Evolutionary conservation across 2,329 filamentous ascomycete species (phyloP).

Genomic region (Lachnellula arida): DNA sequence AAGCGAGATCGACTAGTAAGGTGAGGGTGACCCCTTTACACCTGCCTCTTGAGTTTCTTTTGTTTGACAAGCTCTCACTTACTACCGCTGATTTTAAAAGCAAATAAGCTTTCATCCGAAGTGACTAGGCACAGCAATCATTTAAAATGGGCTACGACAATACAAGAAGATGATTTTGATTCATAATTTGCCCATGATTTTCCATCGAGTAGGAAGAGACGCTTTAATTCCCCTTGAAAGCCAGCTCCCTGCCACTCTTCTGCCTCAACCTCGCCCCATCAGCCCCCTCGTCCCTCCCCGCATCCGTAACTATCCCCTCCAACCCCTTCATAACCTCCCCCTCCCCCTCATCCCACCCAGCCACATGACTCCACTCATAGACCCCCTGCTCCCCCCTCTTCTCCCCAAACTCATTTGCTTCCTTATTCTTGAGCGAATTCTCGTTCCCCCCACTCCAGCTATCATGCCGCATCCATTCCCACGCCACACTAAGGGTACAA

Average conservation of each 20-base stretch:
- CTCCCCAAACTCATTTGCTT: background rate
- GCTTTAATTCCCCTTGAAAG: background rate
- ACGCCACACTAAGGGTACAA: slow-evolving; percentile 8
- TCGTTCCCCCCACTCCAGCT: background rate
- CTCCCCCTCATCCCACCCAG: slow-evolving; percentile 10
- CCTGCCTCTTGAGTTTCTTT: no score
- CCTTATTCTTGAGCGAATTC: slow-evolving; percentile 6
- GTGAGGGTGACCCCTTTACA: no score
- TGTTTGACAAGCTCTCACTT: no score
- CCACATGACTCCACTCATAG: slow-evolving; percentile 22
- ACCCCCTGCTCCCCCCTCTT: slow-evolving; percentile 17
- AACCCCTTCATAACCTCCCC: slow-evolving; percentile 21
- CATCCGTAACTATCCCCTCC: slow-evolving; percentile 19
- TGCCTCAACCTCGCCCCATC: background rate
- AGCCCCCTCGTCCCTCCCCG: slow-evolving; percentile 10
- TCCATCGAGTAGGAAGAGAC: background rate
- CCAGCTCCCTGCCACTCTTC: background rate
- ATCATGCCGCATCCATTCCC: slow-evolving; percentile 12
- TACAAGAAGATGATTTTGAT: background rate
- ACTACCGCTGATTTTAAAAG: no score
- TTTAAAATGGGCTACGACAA: background rate
- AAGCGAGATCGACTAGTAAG: no score
- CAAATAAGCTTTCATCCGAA: no score
- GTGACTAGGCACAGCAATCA: background rate
- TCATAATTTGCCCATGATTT: background rate